Base-by-base conservation (phyloP, 345 rosid species). In the Clausena lansium region DNA sequence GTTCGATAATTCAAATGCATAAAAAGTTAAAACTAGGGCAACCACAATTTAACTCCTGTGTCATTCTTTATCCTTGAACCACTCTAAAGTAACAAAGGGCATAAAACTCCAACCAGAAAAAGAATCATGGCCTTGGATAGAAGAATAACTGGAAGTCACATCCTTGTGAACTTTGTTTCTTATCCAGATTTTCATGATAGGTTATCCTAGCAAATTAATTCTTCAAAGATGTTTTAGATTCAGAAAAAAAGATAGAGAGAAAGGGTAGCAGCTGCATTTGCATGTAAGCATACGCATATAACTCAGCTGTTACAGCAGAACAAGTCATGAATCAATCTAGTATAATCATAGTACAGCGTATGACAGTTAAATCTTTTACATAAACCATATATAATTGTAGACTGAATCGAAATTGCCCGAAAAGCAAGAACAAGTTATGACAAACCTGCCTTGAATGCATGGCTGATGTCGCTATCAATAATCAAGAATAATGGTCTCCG, bases 401-500 rank as follows among this genome's bases (percentile, higher is more conserved):
- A 73, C 25, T 47, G 63, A 80, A 52, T 47, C 24, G 32, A 75
- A 50, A 36, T 70, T 47, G 54, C 84, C 54, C n/a, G 60, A 50
- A 71, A 83, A 74, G 27, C 17, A 72, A 84, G 65, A 75, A 83
- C 76, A 84, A 88, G 95, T 89, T 92, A 87, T 88, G 92, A 97
- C 98, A 96, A 94, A 97, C 98, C 98, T 97, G 97, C 99, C 99
- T 97, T 97, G 98, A 94, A 97, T 93, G 98, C 98, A 87, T 90
- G 95, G 93, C 99, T 97, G 87, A 73, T 89, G 85, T 94, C 97
- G 77, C 99, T 97, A 80, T 97, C 98, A 63, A 97, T 88, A 84
- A 97, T 87, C 88, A 97, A 80, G 92, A 97, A 91, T 81, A 97
- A 90, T 10, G 98, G 98, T 73, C 87, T 93, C 78, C 99, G 86